Base-by-base conservation (phyloP, 2,329 filamentous ascomycete species). In the Trichoderma atrobrunneum region DNA sequence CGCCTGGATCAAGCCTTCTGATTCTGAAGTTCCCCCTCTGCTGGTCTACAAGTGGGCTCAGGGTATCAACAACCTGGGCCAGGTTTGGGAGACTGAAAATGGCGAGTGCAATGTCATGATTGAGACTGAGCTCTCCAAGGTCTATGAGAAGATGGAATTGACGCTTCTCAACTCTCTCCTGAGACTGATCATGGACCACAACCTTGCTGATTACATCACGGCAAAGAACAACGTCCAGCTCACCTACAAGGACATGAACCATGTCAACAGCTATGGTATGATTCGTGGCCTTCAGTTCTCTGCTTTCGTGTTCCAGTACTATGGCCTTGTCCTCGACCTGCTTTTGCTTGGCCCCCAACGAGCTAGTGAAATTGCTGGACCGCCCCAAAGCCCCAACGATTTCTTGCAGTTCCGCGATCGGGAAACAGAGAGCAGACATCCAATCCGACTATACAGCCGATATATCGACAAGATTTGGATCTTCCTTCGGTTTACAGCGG, bases 211-310 rank as follows among this genome's bases (percentile, higher is more conserved):
- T 81, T 99, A 99, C 83, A 99, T 99, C 79, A 98, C 95, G 1
- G 94, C 95, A 48, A 99, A 99, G 89, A 99, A 99, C 86, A 99
- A 99, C 79, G 96, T 99, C 14, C 95, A 98, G 81, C 88, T 99
- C 74, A 98, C 97, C 74, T 99, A 99, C 87, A 99, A 99, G 85
- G 96, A 99, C 78, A 99, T 99, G 96, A 98, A 98, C 79, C 96
- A 99, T 79, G 96, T 97, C 80, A 99, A 99, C 84, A 97, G 94
- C 80, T 99, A 98, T 80, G 96, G 96, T 76, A 93, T 99, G 92
- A 98, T 99, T 78, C 94, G 96, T 78, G 96, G 97, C 76, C 87
- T 99, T 18, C 97, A 99, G 76, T 99, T 99, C 84, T 98, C 96
- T 2, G 96, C 94, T 0, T 99, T 99, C 74, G 96, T 99, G 26